Percentiles rank a stretch among this genome's conserved stretches.
Evolutionary conservation across 2,329 filamentous ascomycete species (phyloP).

Genomic region (Aciculosporium take): DNA sequence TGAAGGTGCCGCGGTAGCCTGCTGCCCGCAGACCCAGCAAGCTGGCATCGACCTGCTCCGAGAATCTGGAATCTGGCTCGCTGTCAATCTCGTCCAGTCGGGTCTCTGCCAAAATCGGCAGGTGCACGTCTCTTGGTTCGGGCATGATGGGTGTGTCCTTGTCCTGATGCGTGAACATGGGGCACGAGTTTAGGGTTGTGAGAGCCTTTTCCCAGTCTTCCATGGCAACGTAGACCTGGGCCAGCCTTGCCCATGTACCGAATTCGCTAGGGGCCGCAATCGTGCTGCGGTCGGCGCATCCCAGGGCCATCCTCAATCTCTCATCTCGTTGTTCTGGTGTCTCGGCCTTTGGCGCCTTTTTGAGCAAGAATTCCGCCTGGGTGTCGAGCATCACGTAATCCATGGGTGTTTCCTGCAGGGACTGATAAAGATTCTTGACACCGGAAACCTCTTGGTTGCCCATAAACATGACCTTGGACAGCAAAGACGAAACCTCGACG

Average conservation of each 20-base stretch:
- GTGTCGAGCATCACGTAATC: conserved; percentile 94
- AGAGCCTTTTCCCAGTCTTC: conserved; percentile 96
- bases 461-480: conserved; percentile 83
- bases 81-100: conserved; percentile 94
- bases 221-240: conserved; percentile 83
- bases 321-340: conserved; percentile 43
- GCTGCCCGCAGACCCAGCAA: conserved; percentile 75
- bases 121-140: conserved; percentile 72
- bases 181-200: conserved; percentile 91
- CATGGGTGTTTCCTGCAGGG: conserved; percentile 85
- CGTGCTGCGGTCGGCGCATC: conserved; percentile 87
- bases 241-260: conserved; percentile 85
- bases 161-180: conserved; percentile 99
- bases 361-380: conserved; percentile 80
- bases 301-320: conserved; percentile 71
- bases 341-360: conserved; percentile 53
- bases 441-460: conserved; percentile 96
- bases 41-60: conserved; percentile 77
- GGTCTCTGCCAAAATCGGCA: conserved; percentile 79
- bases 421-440: conserved; percentile 73
- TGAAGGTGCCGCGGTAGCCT: conserved; percentile 86
- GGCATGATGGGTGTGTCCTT: conserved; percentile 94
- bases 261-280: conserved; percentile 95
- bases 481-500: conserved; percentile 81
- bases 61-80: conserved; percentile 65